Evolutionary conservation across 2,329 filamentous ascomycete genomes (phyloP).

Genomic region (Metarhizium album): DNA sequence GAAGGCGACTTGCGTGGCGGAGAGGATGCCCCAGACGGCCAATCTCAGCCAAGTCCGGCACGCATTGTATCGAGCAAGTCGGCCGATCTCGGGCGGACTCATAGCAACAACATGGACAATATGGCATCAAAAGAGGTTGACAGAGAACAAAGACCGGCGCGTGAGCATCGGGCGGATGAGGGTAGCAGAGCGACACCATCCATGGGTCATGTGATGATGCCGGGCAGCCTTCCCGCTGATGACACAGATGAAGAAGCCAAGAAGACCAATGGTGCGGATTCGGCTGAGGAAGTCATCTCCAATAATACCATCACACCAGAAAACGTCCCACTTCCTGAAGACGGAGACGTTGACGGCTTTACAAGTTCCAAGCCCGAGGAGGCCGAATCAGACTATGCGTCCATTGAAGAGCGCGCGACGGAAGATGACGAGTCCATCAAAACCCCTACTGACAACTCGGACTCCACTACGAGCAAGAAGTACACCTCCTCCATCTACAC

Average conservation of each 20-base stretch:
- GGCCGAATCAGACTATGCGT: neutral
- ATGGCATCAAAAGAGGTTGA: neutral
- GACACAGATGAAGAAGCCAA: slow-evolving; percentile 1
- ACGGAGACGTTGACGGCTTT: neutral
- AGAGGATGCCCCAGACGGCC: slow-evolving; percentile 7
- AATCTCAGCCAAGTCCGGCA: neutral
- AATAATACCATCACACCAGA: neutral
- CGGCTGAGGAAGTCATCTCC: neutral
- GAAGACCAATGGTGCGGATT: neutral
- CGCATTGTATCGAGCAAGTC: slow-evolving; percentile 1
- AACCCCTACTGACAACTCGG: slow-evolving; percentile 15
- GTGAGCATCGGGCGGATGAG: neutral
- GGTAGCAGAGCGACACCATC: neutral
- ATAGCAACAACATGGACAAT: neutral
- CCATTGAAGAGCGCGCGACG: neutral
- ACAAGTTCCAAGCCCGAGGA: neutral
- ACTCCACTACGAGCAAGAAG: slow-evolving; percentile 20
- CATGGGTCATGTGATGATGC: neutral
- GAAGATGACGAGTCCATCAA: slow-evolving; percentile 3
- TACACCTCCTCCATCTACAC: slow-evolving; percentile 28
- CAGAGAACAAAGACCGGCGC: neutral
- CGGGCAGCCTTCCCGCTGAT: neutral
- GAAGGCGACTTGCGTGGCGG: slow-evolving; percentile 19
- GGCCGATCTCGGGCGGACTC: neutral
- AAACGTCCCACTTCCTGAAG: slow-evolving; percentile 1